A percentile compares a stretch with the other conserved stretches of the same genome.
Evolutionary conservation across 1,284 basidiomycete species (phyloP).

Genomic region (Ustilago xerochloae): DNA sequence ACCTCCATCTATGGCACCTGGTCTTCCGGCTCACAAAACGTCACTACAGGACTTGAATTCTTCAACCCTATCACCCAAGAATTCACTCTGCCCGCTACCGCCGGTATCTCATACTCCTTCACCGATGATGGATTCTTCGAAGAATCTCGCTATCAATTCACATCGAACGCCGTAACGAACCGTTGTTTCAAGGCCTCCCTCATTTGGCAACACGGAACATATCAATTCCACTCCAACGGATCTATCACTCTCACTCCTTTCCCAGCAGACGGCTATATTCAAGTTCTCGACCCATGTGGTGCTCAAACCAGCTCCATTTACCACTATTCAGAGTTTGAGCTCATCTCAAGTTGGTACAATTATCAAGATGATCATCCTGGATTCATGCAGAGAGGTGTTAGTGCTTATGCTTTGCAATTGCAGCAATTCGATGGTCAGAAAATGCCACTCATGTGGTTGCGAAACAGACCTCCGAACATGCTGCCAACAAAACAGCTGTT

Average conservation of each 20-base stretch:
- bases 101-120: slow-evolving; percentile 65
- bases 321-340: slow-evolving; percentile 55
- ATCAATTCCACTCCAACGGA: slow-evolving; percentile 57
- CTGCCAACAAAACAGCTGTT: slow-evolving; percentile 61
- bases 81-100: slow-evolving; percentile 56
- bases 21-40: slow-evolving; percentile 60
- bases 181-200: slow-evolving; percentile 63
- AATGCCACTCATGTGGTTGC: slow-evolving; percentile 53
- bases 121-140: slow-evolving; percentile 65
- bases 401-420: slow-evolving; percentile 54
- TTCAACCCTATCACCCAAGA: slow-evolving; percentile 63
- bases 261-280: slow-evolving; percentile 59
- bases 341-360: slow-evolving; percentile 57
- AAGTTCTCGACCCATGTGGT: slow-evolving; percentile 58
- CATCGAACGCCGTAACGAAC: slow-evolving; percentile 53
- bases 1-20: slow-evolving; percentile 58
- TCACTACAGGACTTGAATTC: slow-evolving; percentile 62
- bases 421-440: slow-evolving; percentile 49
- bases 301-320: slow-evolving; percentile 49
- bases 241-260: slow-evolving; percentile 55
- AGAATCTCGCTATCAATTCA: slow-evolving; percentile 53
- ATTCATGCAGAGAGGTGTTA: slow-evolving; percentile 29
- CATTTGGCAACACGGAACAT: slow-evolving; percentile 67
- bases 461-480: slow-evolving; percentile 61
- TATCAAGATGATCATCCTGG: slow-evolving; percentile 54